Evolutionary conservation across 192 early-diverging fungal genomes (phyloP).

Genomic region (Phycomyces nitens): DNA sequence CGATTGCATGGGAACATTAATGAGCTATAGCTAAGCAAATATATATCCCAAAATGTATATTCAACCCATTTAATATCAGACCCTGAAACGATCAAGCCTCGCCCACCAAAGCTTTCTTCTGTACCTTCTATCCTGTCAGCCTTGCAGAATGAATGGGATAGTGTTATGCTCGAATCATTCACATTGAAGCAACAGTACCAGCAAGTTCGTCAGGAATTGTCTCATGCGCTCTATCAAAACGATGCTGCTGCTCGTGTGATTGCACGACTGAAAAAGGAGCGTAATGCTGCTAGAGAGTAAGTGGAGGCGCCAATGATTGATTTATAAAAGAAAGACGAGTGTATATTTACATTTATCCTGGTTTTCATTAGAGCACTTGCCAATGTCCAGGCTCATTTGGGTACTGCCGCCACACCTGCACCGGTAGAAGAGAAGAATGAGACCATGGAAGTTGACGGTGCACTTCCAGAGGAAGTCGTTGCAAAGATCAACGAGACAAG

Average conservation of each 20-base stretch:
- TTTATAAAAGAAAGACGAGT: too few relatives aligned
- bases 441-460: slow-evolving; percentile 53
- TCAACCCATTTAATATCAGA: slow-evolving; percentile 27
- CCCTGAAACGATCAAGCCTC: slow-evolving; percentile 72
- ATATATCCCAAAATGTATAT: not conserved
- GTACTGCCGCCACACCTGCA: slow-evolving; percentile 37
- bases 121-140: slow-evolving; percentile 83
- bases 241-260: slow-evolving; percentile 96
- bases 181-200: slow-evolving; percentile 90
- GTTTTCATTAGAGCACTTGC: slow-evolving; percentile 45
- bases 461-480: slow-evolving; percentile 42
- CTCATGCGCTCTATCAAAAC: slow-evolving; percentile 92
- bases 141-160: slow-evolving; percentile 97
- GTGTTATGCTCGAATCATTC: slow-evolving; percentile 92
- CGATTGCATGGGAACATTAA: not conserved
- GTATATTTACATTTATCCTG: too few relatives aligned
- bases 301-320: too few relatives aligned
- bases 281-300: slow-evolving; percentile 83
- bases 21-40: not conserved
- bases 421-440: slow-evolving; percentile 25
- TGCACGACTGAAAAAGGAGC: slow-evolving; percentile 85
- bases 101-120: slow-evolving; percentile 86
- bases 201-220: slow-evolving; percentile 86
- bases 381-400: slow-evolving; percentile 59
- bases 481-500: slow-evolving; percentile 52